phyloP scores from a whole-genome alignment of 225 moss, liverwort and hornwort genomes.

The Sphagnum tenellum region DNA sequence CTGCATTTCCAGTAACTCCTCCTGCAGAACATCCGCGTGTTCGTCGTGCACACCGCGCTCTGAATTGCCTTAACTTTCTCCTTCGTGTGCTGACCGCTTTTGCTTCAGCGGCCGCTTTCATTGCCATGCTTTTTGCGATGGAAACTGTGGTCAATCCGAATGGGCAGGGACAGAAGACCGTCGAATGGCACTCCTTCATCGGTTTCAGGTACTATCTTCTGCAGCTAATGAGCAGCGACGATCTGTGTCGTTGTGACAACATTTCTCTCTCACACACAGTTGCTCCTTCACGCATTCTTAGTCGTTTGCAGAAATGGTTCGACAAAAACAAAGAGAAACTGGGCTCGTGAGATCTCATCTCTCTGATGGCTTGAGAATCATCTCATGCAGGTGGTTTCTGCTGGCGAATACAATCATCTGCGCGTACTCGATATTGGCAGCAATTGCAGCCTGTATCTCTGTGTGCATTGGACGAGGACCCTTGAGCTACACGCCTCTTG shows the following conservation, averaged over 20 bases:
- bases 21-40: no score
- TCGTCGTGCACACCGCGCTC: no score
- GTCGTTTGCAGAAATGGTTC: no score
- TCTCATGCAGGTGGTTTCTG: slow-evolving; percentile 28
- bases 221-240: background rate
- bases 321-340: no score
- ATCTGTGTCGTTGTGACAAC: no score
- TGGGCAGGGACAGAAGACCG: background rate
- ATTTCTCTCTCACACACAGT: no score
- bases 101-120: slow-evolving; percentile 27
- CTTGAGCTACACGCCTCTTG: slow-evolving; percentile 9
- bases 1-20: no score
- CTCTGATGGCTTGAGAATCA: no score
- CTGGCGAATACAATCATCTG: slow-evolving; percentile 41
- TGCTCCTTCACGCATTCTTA: no score
- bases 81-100: slow-evolving; percentile 33
- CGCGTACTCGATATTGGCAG: slow-evolving; percentile 31
- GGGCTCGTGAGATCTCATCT: no score
- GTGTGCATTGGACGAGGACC: slow-evolving; percentile 17
- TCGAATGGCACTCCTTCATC: background rate
- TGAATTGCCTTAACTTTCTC: slow-evolving; percentile 6
- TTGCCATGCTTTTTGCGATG: slow-evolving; percentile 22
- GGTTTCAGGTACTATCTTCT: slow-evolving; percentile 19
- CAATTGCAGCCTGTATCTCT: slow-evolving; percentile 14
- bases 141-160: background rate